Percentiles rank a stretch among this genome's conserved stretches.
phyloP scores from a whole-genome alignment of 371 early-diverging fungal genomes.

The Lichtheimia corymbifera region DNA sequence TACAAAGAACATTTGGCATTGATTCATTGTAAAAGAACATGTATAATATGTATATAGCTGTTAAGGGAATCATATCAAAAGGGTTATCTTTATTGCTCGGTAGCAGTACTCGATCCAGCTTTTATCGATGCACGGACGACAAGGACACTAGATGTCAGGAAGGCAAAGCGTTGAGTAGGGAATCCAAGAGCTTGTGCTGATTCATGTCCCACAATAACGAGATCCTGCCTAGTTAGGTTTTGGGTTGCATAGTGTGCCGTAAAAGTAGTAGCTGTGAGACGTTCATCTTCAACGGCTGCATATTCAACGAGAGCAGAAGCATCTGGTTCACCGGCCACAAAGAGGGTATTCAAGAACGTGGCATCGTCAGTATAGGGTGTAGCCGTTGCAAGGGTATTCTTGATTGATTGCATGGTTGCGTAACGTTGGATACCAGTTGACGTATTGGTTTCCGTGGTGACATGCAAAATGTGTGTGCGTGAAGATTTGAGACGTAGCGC shows the following conservation, averaged over 20 bases:
- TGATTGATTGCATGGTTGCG: conserved; percentile 9
- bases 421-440: neutral
- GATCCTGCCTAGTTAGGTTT: conserved; percentile 11
- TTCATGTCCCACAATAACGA: conserved; percentile 20
- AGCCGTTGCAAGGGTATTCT: conserved; percentile 1
- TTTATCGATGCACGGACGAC: conserved; percentile 14
- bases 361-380: conserved; percentile 3
- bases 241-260: conserved; percentile 8
- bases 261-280: conserved; percentile 26
- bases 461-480: neutral
- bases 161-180: conserved; percentile 7
- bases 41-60: too few species aligned
- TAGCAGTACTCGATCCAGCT: neutral
- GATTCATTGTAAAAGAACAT: too few species aligned
- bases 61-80: too few species aligned
- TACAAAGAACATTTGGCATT: too few species aligned
- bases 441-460: neutral
- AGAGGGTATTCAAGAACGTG: conserved; percentile 12
- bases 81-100: neutral
- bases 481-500: conserved; percentile 27
- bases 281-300: neutral
- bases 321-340: conserved; percentile 4
- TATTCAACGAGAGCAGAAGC: neutral
- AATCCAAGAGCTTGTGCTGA: neutral
- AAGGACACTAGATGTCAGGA: conserved; percentile 15